These are phyloP conservation scores for Gaillardinia entomophila DNA, from an alignment of 805 yeast genomes.

Conservation along the genomic window DNA sequence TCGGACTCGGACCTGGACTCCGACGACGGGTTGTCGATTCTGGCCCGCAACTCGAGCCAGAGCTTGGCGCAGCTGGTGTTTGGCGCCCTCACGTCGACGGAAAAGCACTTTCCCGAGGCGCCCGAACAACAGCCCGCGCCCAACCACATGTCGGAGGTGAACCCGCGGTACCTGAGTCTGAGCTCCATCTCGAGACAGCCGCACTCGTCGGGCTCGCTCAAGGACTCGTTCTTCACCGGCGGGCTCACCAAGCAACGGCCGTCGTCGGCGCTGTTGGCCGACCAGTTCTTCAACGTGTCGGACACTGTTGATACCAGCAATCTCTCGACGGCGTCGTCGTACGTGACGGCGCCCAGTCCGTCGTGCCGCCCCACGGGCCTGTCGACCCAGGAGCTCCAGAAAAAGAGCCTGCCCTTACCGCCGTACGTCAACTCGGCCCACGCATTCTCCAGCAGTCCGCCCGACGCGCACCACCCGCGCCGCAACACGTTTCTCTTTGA, in stretches of 20 bases:
- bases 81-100: conserved; percentile 10
- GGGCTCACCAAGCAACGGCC: conserved; percentile 3
- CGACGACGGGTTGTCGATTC: conserved; percentile 34
- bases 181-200: conserved; percentile 37
- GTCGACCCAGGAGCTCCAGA: not conserved
- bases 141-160: conserved; percentile 20
- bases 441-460: conserved; percentile 9
- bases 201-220: conserved; percentile 32
- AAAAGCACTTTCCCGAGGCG: conserved; percentile 15
- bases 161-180: conserved; percentile 30
- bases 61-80: conserved; percentile 39
- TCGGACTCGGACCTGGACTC: conserved; percentile 17
- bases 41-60: conserved; percentile 35
- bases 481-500: conserved; percentile 30
- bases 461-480: conserved; percentile 23
- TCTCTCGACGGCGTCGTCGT: conserved; percentile 3
- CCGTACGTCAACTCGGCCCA: conserved; percentile 1
- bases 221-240: conserved; percentile 28
- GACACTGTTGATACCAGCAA: not conserved
- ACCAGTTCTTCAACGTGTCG: conserved; percentile 12
- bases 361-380: not conserved
- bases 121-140: conserved; percentile 16
- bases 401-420: conserved; percentile 2
- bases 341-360: not conserved
- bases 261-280: conserved; percentile 12